Evolutionary conservation across 345 rosid genomes (phyloP).

Genomic region (Gossypium longicalyx): DNA sequence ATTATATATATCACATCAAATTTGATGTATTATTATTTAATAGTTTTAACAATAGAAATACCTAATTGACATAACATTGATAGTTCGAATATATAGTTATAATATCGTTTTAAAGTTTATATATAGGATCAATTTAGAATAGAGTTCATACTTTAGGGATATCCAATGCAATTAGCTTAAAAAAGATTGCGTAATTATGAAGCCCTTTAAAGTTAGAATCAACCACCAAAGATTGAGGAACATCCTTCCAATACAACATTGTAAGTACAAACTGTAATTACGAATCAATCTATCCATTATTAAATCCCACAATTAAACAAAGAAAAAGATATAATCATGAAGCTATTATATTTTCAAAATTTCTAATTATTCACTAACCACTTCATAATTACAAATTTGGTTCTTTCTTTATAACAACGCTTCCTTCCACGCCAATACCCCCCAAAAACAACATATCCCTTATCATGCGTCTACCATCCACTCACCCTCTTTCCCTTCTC

Average conservation of each 20-base stretch:
- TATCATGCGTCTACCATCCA: slow-evolving; percentile 24
- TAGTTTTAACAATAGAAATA: too few relatives aligned
- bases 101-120: too few relatives aligned
- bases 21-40: too few relatives aligned
- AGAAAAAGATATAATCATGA: background rate
- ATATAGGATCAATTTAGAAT: too few relatives aligned
- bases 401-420: slow-evolving; percentile 32
- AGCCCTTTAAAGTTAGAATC: background rate
- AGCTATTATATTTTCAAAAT: background rate
- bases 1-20: too few relatives aligned
- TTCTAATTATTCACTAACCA: background rate
- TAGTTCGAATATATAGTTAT: too few relatives aligned
- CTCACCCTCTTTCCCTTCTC: slow-evolving; percentile 19
- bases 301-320: background rate
- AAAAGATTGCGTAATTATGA: background rate
- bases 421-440: slow-evolving; percentile 18
- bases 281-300: background rate
- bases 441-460: background rate
- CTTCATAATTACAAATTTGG: slow-evolving; percentile 7
- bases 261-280: background rate
- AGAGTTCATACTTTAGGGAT: too few relatives aligned
- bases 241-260: background rate
- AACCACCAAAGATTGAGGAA: background rate
- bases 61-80: too few relatives aligned
- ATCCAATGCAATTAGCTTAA: background rate